Percentiles rank a stretch among this genome's conserved stretches.
phyloP scores from a whole-genome alignment of 306 rosid genomes.

The Quillaja saponaria region DNA sequence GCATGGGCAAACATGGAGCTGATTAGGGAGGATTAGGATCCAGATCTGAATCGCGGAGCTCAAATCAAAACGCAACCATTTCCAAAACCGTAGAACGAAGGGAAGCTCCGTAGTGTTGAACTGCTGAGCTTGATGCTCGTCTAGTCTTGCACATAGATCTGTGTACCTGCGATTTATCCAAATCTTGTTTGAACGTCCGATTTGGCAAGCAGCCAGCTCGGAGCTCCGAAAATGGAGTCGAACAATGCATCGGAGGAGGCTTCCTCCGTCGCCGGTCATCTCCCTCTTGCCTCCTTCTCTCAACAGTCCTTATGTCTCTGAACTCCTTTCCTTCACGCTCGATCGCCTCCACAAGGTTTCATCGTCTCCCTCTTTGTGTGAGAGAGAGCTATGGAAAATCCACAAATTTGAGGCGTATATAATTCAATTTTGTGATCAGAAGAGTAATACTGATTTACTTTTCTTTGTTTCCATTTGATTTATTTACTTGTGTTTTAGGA shows the following conservation, averaged over 20 bases:
- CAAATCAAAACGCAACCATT: background rate
- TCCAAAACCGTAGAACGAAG: constrained; percentile 14
- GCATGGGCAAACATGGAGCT: background rate
- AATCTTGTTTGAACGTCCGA: constrained; percentile 16
- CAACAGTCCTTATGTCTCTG: constrained; percentile 97
- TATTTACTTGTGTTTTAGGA: constrained; percentile 46
- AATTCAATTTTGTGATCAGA: too few relatives aligned
- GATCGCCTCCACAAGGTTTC: constrained; percentile 93
- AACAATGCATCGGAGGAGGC: constrained; percentile 48
- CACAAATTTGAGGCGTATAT: background rate
- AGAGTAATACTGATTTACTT: constrained; percentile 5
- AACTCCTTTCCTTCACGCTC: constrained; percentile 94
- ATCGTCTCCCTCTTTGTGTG: background rate
- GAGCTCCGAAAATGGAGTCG: constrained; percentile 52
- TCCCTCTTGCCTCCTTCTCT: constrained; percentile 76
- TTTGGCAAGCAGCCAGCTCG: constrained; percentile 20
- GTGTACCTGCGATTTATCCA: constrained; percentile 17
- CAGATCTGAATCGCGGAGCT: constrained; percentile 19
- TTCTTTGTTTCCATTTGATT: background rate
- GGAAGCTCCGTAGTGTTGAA: constrained; percentile 14
- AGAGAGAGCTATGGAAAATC: background rate
- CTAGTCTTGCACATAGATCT: constrained; percentile 32
- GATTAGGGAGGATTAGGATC: constrained; percentile 6
- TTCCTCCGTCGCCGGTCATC: constrained; percentile 46
- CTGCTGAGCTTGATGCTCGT: background rate